phyloP scores from a whole-genome alignment of 2,329 filamentous ascomycete genomes.

The Epicoccum nigrum region DNA sequence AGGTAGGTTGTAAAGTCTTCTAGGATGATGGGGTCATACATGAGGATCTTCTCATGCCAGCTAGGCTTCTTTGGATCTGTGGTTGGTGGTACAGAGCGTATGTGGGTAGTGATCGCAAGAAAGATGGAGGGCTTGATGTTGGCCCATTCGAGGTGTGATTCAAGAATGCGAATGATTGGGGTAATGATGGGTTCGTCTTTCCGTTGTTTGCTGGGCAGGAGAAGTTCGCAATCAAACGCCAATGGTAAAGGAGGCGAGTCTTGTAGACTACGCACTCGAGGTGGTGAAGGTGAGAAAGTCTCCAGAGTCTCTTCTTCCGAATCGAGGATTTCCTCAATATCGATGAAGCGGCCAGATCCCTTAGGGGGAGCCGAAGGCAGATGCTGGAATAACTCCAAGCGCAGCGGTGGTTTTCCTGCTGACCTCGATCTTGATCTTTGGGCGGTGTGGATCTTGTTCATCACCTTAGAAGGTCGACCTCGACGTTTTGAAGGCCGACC shows the following conservation, averaged over 20 bases:
- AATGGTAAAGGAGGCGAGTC: constrained; percentile 28
- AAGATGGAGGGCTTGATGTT: constrained; percentile 50
- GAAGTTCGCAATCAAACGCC: background rate
- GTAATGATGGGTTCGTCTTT: background rate
- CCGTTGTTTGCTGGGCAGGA: background rate
- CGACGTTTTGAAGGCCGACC: constrained; percentile 29
- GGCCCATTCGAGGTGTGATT: constrained; percentile 37
- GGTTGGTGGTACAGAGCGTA: constrained; percentile 53
- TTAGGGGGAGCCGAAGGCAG: constrained; percentile 22
- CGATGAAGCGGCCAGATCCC: constrained; percentile 33
- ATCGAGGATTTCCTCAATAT: constrained; percentile 50
- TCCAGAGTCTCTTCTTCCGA: constrained; percentile 45
- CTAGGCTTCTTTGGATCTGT: constrained; percentile 56
- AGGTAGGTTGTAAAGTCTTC: constrained; percentile 87
- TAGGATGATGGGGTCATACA: constrained; percentile 88
- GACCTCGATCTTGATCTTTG: constrained; percentile 9
- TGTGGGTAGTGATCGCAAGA: constrained; percentile 54
- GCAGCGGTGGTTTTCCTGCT: constrained; percentile 4
- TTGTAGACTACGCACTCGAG: constrained; percentile 28
- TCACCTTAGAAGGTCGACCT: constrained; percentile 29
- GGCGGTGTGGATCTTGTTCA: constrained; percentile 12
- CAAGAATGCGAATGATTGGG: constrained; percentile 24
- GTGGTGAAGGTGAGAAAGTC: constrained; percentile 43
- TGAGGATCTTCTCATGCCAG: constrained; percentile 91
- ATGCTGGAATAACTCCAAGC: background rate